These are phyloP conservation scores for Leucogyrophana mollusca DNA, from an alignment of 768 basidiomycete species.

Conservation along the genomic window DNA sequence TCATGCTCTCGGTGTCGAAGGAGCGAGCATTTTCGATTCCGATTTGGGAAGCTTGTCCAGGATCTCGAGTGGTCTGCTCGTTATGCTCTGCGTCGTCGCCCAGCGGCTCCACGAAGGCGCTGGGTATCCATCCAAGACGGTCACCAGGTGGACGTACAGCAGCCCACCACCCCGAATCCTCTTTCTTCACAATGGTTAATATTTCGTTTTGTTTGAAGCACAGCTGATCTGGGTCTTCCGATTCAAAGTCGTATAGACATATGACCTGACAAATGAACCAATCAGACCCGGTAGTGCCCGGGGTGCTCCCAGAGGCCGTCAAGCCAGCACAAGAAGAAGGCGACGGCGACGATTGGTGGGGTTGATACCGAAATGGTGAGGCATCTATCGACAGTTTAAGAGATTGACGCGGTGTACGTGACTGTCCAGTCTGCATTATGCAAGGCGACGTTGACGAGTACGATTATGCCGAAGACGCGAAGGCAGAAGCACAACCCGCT, in stretches of 20 bases:
- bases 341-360: slow-evolving; percentile 29
- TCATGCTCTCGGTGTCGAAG: slow-evolving; percentile 15
- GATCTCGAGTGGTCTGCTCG: slow-evolving; percentile 30
- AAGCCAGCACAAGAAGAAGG: slow-evolving; percentile 12
- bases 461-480: background rate
- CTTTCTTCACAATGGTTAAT: slow-evolving; percentile 63
- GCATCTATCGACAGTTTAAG: slow-evolving; percentile 33
- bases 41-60: slow-evolving; percentile 45
- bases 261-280: slow-evolving; percentile 39
- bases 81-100: slow-evolving; percentile 21
- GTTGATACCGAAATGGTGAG: slow-evolving; percentile 33
- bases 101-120: slow-evolving; percentile 62
- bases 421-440: slow-evolving; percentile 5
- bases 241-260: slow-evolving; percentile 67
- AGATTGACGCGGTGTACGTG: slow-evolving; percentile 11
- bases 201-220: slow-evolving; percentile 67
- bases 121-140: slow-evolving; percentile 73
- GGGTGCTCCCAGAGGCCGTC: slow-evolving; percentile 20
- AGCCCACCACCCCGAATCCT: slow-evolving; percentile 81
- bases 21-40: slow-evolving; percentile 42
- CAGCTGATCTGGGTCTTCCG: slow-evolving; percentile 60
- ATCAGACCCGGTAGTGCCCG: slow-evolving; percentile 30
- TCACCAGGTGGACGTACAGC: slow-evolving; percentile 56
- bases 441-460: background rate
- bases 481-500: background rate